Conservation (phyloP, 805 yeast genomes). For the Wickerhamiella qilinensis region DNA sequence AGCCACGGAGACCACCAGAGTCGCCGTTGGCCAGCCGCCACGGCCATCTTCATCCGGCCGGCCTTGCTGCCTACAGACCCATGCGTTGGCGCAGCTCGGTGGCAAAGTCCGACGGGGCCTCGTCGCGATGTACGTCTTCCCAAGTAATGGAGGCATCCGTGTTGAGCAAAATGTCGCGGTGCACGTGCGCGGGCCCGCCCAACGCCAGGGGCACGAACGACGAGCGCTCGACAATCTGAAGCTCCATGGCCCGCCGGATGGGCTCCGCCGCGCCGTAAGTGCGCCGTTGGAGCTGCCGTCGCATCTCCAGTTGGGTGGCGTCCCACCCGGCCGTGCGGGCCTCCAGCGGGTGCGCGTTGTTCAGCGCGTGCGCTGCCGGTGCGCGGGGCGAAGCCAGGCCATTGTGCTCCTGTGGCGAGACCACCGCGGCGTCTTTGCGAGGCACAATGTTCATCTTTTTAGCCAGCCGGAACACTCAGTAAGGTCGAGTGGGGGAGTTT, state of each 20-base stretch:
- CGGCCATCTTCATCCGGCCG: no score
- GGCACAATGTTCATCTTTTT: conserved; percentile 1
- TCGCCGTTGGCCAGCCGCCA: no score
- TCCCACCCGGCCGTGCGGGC: conserved; percentile 68
- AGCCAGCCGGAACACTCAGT: no score
- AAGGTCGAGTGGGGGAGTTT: no score
- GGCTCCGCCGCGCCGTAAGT: conserved; percentile 90
- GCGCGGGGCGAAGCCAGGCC: no score
- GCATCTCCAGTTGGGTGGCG: conserved; percentile 47
- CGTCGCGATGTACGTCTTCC: conserved; percentile 62
- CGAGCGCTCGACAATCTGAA: conserved; percentile 50
- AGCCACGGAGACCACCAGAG: no score
- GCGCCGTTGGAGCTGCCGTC: conserved; percentile 64
- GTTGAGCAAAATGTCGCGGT: conserved; percentile 63
- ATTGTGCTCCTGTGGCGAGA: neutral
- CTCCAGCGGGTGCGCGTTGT: conserved; percentile 62
- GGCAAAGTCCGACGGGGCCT: neutral
- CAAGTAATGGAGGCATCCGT: conserved; percentile 70
- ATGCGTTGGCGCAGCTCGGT: neutral
- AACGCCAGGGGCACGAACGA: conserved; percentile 49
- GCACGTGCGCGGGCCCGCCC: conserved; percentile 45
- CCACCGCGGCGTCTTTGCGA: neutral
- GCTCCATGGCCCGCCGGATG: conserved; percentile 79
- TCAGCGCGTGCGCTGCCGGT: conserved; percentile 21
- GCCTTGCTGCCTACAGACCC: neutral